phyloP scores from a whole-genome alignment of 345 rosid genomes.

The Populus pruinosa region DNA sequence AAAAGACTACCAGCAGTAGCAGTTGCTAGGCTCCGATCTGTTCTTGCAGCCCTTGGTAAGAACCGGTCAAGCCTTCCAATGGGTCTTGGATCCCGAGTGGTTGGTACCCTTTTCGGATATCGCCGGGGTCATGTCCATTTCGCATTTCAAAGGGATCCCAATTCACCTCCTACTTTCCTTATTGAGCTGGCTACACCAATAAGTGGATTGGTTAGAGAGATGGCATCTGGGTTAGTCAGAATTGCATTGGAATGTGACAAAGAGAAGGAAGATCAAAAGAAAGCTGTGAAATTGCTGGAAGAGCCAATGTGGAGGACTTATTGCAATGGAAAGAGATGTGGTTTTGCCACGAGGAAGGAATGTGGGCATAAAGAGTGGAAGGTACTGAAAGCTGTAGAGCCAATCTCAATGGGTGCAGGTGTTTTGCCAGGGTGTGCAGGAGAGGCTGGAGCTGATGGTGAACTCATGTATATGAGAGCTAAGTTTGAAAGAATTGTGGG shows the following conservation, averaged over 20 bases:
- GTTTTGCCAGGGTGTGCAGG: conserved; percentile 61
- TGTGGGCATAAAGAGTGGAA: conserved; percentile 69
- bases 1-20: conserved; percentile 72
- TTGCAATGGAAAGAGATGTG: conserved; percentile 89
- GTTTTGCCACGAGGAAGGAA: conserved; percentile 76
- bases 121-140: conserved; percentile 93
- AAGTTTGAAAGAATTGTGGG: conserved; percentile 93
- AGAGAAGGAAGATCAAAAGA: conserved; percentile 39
- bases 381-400: conserved; percentile 82
- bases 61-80: conserved; percentile 39
- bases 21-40: conserved; percentile 72
- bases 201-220: conserved; percentile 75
- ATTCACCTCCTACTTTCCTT: conserved; percentile 70
- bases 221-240: conserved; percentile 95
- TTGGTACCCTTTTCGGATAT: conserved; percentile 87
- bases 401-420: conserved; percentile 97
- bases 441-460: conserved; percentile 49
- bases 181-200: conserved; percentile 93
- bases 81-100: conserved; percentile 61
- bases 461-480: conserved; percentile 84
- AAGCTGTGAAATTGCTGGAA: conserved; percentile 60
- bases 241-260: conserved; percentile 93
- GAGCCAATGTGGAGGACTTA: conserved; percentile 91
- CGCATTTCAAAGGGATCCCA: conserved; percentile 81
- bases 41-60: conserved; percentile 52